phyloP scores from a whole-genome alignment of 2,329 filamentous ascomycete species.

The Herpotrichia juniperi region DNA sequence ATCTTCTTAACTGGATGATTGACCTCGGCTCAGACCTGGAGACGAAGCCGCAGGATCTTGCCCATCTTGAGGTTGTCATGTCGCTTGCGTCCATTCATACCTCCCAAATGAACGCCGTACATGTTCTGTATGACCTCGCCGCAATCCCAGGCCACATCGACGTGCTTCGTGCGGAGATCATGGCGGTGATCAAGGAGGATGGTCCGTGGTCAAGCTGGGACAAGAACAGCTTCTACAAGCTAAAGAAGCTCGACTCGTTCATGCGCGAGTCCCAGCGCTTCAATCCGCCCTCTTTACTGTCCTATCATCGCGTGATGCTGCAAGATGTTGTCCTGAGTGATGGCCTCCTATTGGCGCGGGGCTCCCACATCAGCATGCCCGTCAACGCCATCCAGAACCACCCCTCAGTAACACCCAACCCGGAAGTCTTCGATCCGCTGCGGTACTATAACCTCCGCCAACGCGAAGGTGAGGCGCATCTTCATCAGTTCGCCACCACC shows the following conservation, averaged over 20 bases:
- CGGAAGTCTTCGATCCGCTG: conserved; percentile 16
- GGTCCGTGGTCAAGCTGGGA: conserved; percentile 5
- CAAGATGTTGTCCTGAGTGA: conserved; percentile 14
- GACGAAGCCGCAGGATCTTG: conserved; percentile 8
- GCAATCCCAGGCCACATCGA: conserved; percentile 9
- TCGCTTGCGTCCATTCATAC: conserved; percentile 25
- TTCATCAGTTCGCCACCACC: conserved; percentile 18
- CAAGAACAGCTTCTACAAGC: conserved; percentile 14
- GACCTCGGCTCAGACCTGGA: conserved; percentile 6
- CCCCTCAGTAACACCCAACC: conserved; percentile 6
- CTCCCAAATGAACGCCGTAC: conserved; percentile 18
- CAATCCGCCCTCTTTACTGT: conserved; percentile 16
- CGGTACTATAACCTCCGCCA: conserved; percentile 15
- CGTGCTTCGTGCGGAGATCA: conserved; percentile 13
- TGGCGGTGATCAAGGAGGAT: conserved; percentile 10
- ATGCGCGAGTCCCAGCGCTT: conserved; percentile 23
- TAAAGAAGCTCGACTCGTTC: conserved; percentile 25
- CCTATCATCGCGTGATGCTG: conserved; percentile 15
- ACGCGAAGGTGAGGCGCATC: conserved; percentile 7
- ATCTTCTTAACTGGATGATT: conserved; percentile 10
- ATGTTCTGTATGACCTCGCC: conserved; percentile 20
- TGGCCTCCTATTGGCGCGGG: conserved; percentile 20
- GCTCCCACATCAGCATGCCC: conserved; percentile 16
- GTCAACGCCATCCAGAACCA: conserved; percentile 10
- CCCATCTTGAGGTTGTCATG: conserved; percentile 12